Evolutionary conservation across 2,329 filamentous ascomycete genomes (phyloP), one percentile per base, ranked within the genome.

Genomic region (Sphaerulina vaccinii): DNA sequence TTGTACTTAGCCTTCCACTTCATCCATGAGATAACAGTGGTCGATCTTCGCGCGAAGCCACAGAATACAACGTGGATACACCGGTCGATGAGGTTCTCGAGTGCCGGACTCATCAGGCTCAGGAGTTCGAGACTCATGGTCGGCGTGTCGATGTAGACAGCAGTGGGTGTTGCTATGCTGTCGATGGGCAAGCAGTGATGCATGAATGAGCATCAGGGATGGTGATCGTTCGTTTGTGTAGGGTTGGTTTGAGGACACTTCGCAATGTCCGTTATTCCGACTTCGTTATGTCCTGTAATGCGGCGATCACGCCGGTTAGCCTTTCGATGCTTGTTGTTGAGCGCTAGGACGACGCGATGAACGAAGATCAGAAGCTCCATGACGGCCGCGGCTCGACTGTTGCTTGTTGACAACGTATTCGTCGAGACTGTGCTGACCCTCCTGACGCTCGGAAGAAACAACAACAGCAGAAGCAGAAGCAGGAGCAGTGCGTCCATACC

Each of bases 401-500:
- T 50, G 54, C 47, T 63, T 65, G 56, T 64, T 56, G 50, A 66
- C 63, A 45, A 65, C 53, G 48, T 62, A 65, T 51, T 59, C 57
- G 43, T 66, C 65, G 44, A 67, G 58, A 29, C 59, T 62, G 36
- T 58, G 57, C 42, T 61, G 57, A 23, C 53, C 38, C 53, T 61
- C 52, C 35, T 51, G 48, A 51, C 48, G 51, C 43, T 60, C 52
- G 40, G 51, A 46, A 49, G 45, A 29, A 49, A 43, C 19, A 45
- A 47, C 29, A 49, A 52, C 35, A 48, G 52, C 40, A 55, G 54
- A 35, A 58, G 53, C 51, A 49, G 54, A 35, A 48, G 50, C 40
- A 55, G 54, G 37, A 56, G 54, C 51, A 36, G 46, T 40, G 16
- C 42, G 49, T 51, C 52, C 63, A 76, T 92, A 96, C 93, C 93